These are phyloP conservation scores for Luvunga scandens DNA, from an alignment of 345 rosid species.

Conservation along the genomic window DNA sequence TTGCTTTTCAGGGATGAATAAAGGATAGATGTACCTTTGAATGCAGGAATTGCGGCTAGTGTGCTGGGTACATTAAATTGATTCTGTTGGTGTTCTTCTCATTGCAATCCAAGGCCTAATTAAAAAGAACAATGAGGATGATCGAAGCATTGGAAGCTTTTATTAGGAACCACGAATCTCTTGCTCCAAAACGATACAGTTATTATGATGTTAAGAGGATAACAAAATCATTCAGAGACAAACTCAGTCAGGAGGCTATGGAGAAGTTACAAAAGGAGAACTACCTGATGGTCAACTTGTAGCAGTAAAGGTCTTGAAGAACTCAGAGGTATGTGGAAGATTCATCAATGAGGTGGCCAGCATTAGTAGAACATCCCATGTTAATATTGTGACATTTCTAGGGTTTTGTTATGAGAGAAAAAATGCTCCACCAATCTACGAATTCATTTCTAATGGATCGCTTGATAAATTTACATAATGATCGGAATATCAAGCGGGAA, in stretches of 20 bases:
- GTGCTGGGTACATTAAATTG: background rate
- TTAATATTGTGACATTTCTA: constrained; percentile 28
- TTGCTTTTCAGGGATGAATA: no score
- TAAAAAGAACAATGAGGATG: background rate
- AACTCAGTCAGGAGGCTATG: constrained; percentile 40
- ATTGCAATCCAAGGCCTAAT: background rate
- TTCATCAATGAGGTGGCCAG: constrained; percentile 45
- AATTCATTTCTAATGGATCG: constrained; percentile 41
- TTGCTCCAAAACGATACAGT: constrained; percentile 3
- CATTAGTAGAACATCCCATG: constrained; percentile 33
- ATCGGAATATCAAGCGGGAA: background rate
- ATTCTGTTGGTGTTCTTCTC: background rate
- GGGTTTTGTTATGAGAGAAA: constrained; percentile 41
- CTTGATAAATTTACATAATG: constrained; percentile 28
- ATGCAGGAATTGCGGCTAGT: background rate
- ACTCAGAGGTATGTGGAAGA: constrained; percentile 23
- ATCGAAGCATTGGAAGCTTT: constrained; percentile 8
- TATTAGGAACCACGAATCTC: background rate
- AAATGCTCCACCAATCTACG: constrained; percentile 36
- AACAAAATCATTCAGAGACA: constrained; percentile 24
- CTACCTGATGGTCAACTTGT: constrained; percentile 30
- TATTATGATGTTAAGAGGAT: constrained; percentile 18
- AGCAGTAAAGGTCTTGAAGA: constrained; percentile 29
- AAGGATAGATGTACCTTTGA: background rate
- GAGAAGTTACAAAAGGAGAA: constrained; percentile 35